These are phyloP conservation scores for Porphyra umbilicalis DNA, from an alignment of 31 red algal genomes.

Conservation along the genomic window DNA sequence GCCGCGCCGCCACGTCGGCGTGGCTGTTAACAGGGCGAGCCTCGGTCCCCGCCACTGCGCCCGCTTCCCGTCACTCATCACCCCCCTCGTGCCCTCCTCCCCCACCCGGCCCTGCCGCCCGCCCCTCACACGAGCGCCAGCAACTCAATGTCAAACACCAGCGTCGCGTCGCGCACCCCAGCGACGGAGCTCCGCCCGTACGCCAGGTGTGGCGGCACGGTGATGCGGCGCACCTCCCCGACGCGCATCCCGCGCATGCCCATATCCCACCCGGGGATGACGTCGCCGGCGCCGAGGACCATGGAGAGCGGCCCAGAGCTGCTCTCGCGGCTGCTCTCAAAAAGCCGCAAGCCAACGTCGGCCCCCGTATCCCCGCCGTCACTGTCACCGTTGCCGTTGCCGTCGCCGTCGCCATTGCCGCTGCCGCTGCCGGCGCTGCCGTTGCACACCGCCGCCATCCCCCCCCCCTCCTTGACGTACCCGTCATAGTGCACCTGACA, in stretches of 20 bases:
- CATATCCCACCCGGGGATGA: conserved; percentile 23
- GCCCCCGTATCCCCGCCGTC: neutral
- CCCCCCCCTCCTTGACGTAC: neutral
- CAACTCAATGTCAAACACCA: conserved; percentile 41
- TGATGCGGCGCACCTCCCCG: conserved; percentile 17
- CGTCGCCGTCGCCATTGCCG: neutral
- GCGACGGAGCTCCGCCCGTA: conserved; percentile 11
- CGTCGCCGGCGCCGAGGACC: conserved; percentile 20
- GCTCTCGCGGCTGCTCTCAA: conserved; percentile 17
- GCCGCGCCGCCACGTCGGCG: no score
- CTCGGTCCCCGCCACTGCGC: no score
- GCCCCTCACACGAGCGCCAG: conserved; percentile 7
- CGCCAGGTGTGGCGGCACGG: conserved; percentile 31
- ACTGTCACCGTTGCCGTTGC: neutral
- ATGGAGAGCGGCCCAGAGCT: conserved; percentile 6
- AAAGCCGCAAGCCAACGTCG: conserved; percentile 11
- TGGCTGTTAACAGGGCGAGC: no score
- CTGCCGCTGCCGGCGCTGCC: neutral
- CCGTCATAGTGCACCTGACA: neutral
- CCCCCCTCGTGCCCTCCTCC: neutral
- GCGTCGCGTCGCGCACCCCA: conserved; percentile 25
- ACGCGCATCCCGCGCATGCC: conserved; percentile 18
- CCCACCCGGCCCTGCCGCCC: no score
- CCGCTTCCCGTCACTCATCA: no score
- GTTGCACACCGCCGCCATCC: no score